Percentiles rank a stretch among this genome's conserved stretches.
These are phyloP conservation scores for Pedinophyceae sp. DNA, from an alignment of 139 green algal species.

Conservation along the genomic window DNA sequence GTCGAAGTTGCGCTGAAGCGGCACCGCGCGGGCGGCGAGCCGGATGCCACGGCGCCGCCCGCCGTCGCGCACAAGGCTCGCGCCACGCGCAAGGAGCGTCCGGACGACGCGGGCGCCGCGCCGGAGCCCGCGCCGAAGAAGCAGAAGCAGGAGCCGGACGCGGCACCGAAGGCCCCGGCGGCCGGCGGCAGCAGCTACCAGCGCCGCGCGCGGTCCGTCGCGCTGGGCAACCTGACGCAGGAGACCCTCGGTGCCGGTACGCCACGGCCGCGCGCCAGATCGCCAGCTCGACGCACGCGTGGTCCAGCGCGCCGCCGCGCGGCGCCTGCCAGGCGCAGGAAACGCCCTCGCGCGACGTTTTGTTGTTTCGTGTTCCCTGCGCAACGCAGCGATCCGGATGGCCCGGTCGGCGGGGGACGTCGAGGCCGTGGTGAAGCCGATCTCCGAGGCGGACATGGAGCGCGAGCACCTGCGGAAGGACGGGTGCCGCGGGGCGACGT, in stretches of 20 bases:
- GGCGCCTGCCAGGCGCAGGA: not conserved
- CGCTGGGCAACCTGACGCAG: slow-evolving; percentile 39
- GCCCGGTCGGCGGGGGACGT: slow-evolving; percentile 31
- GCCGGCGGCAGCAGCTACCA: slow-evolving; percentile 32
- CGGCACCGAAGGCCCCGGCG: not conserved
- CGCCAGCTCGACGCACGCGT: no score
- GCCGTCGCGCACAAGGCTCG: no score
- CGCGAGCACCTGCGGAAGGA: slow-evolving; percentile 43
- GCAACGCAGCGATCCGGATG: slow-evolving; percentile 20
- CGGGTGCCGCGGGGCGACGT: slow-evolving; percentile 44
- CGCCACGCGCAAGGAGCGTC: no score
- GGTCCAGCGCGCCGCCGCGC: no score
- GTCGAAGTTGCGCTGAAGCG: slow-evolving; percentile 13
- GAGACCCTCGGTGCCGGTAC: slow-evolving; percentile 7
- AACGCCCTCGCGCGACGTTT: no score
- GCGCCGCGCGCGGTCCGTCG: slow-evolving; percentile 46
- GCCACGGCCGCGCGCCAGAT: no score
- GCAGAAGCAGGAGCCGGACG: slow-evolving; percentile 11
- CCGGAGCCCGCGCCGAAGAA: slow-evolving; percentile 43
- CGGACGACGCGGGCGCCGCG: slow-evolving; percentile 39
- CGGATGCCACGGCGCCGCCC: not conserved
- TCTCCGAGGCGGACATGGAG: slow-evolving; percentile 21
- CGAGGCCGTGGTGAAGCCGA: slow-evolving; percentile 32
- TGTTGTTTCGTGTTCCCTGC: no score
- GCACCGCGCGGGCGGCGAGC: not conserved